Conservation (phyloP, 257 asterid species). For the Mitragyna speciosa region DNA sequence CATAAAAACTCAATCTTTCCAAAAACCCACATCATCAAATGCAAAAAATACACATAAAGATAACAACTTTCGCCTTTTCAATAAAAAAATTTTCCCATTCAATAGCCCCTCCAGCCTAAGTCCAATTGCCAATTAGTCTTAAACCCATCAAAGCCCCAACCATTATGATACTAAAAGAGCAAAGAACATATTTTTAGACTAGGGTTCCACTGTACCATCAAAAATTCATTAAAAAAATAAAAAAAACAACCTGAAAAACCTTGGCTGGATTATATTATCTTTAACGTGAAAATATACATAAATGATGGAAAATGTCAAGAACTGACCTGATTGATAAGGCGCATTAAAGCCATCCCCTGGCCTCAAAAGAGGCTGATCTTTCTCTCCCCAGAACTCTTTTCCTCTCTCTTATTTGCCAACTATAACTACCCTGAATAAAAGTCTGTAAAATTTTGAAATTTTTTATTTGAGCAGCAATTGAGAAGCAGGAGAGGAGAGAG, state of each 20-base stretch:
- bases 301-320: background rate
- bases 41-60: constrained; percentile 9
- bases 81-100: background rate
- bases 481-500: background rate
- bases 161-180: constrained; percentile 3
- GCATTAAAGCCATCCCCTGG: constrained; percentile 56
- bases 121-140: background rate
- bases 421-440: background rate
- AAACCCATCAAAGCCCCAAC: constrained; percentile 10
- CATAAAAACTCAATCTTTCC: constrained; percentile 6
- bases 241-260: background rate
- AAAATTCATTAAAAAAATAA: background rate
- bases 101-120: background rate
- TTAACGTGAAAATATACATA: constrained; percentile 1
- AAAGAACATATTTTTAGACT: constrained; percentile 17
- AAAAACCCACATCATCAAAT: constrained; percentile 14
- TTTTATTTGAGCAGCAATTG: background rate
- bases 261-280: background rate
- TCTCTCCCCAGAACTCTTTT: constrained; percentile 1
- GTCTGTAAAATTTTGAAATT: background rate
- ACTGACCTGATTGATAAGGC: constrained; percentile 61
- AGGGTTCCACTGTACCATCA: constrained; percentile 38
- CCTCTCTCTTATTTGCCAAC: background rate
- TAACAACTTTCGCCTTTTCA: background rate
- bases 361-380: constrained; percentile 24